Evolutionary conservation across 2,329 filamentous ascomycete genomes (phyloP).

Genomic region (Phaeosphaeria sp.): DNA sequence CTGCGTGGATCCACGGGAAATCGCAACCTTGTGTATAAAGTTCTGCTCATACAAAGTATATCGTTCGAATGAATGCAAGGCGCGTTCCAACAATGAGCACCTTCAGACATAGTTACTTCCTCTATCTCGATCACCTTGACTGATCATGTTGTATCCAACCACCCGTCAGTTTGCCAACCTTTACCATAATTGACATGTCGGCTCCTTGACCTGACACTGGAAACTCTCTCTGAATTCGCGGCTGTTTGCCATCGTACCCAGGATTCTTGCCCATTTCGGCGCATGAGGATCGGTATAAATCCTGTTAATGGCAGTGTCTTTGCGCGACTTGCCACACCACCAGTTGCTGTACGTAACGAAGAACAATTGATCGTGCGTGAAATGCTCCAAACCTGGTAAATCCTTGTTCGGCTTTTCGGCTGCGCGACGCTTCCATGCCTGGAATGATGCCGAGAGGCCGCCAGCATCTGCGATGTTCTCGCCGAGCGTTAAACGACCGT

Average conservation of each 20-base stretch:
- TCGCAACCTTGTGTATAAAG: too few species aligned
- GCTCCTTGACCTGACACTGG: constrained; percentile 68
- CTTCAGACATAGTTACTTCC: too few species aligned
- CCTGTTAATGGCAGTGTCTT: constrained; percentile 62
- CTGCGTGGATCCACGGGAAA: too few species aligned
- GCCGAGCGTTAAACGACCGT: constrained; percentile 68
- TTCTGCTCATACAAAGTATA: too few species aligned
- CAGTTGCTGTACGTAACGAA: constrained; percentile 69
- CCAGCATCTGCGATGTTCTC: constrained; percentile 78
- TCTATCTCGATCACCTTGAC: not conserved
- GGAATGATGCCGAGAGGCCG: constrained; percentile 67
- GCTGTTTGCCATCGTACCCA: constrained; percentile 71
- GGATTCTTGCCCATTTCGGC: constrained; percentile 64
- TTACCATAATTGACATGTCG: constrained; percentile 74
- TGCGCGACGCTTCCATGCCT: constrained; percentile 69
- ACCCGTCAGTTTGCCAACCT: not conserved
- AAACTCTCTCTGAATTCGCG: constrained; percentile 72
- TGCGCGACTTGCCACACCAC: constrained; percentile 71
- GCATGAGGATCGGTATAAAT: constrained; percentile 71
- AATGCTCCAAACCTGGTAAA: constrained; percentile 63
- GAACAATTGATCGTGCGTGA: constrained; percentile 73
- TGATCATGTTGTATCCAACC: not conserved
- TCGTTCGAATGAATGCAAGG: too few species aligned
- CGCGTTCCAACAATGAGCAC: too few species aligned
- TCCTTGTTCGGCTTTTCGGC: constrained; percentile 55